Evolutionary conservation across 1,284 basidiomycete species (phyloP), one percentile per base, ranked within the genome.

Genomic region (Papiliotrema laurentii): DNA sequence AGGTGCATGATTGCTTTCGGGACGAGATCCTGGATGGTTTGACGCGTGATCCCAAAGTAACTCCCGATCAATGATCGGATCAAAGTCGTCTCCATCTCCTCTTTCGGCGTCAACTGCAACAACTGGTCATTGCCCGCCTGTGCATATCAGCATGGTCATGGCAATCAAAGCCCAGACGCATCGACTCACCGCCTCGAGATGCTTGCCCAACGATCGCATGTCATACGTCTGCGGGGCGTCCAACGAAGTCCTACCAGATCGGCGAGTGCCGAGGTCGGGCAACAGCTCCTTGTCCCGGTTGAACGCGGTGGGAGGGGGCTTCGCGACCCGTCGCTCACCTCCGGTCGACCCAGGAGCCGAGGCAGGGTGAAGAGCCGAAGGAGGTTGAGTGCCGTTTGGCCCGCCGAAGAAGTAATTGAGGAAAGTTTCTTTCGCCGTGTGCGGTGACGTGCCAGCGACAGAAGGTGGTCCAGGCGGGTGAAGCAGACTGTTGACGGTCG

Each of bases 131-230:
- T 75, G 5, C 85, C 77, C 34, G 80, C 76, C 82, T 85, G 55
- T 16, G 22, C n/a, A 41, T 55, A 42, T 59, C 43, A 53, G 34
- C 14, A 18, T 42, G 4, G 19, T 42, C 43, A 24, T 33, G n/a
- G n/a, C 14, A 36, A 14, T 33, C 30, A 31, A 16, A 9, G 30
- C 9, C 16, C 10, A 26, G 10, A 3, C 40, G 5, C 6, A 22
- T 11, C 38, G 11, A 82, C 87, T 79, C 62, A 91, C 87, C 58
- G 87, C 86, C 74, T 93, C 90, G 54, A 94, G 87, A 64, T 99
- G 94, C 76, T 87, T 93, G 52, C 93, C 91, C 43, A 98, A 78
- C 66, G 90, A 94, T 80, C 93, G 97, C 96, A 99, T 98, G 72
- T 98, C 93, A 72, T 84, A 97, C 33, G 89, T 92, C 42, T 92